Conservation (phyloP, 2,329 filamentous ascomycete species). For the Venturia pyrina region DNA sequence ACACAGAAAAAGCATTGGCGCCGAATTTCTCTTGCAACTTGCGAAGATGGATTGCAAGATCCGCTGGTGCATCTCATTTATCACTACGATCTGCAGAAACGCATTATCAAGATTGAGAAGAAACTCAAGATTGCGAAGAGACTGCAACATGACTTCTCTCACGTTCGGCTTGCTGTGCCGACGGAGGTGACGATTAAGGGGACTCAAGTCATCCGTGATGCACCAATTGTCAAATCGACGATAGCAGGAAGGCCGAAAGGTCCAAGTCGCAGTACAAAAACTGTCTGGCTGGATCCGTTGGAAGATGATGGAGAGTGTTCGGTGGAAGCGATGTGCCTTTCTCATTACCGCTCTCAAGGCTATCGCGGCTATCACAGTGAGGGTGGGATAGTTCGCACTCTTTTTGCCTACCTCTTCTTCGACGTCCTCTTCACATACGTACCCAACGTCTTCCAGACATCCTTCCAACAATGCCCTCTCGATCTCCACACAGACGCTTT, state of each 20-base stretch:
- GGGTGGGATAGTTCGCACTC: conserved; percentile 81
- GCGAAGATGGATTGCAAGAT: conserved; percentile 79
- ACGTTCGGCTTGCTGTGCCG: conserved; percentile 68
- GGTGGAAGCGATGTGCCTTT: conserved; percentile 91
- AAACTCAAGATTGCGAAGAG: conserved; percentile 72
- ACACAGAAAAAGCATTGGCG: conserved; percentile 76
- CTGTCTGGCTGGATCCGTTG: conserved; percentile 75
- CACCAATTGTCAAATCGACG: conserved; percentile 25
- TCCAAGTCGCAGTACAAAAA: conserved; percentile 32
- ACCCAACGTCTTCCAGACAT: conserved; percentile 94
- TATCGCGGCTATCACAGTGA: conserved; percentile 96
- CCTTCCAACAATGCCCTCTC: conserved; percentile 86
- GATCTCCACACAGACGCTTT: conserved; percentile 92
- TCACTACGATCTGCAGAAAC: conserved; percentile 90
- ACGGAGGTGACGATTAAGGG: conserved; percentile 67
- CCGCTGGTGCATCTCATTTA: conserved; percentile 82
- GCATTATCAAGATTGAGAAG: conserved; percentile 83
- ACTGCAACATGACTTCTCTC: conserved; percentile 84
- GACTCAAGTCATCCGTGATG: conserved; percentile 57
- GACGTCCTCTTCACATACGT: conserved; percentile 89
- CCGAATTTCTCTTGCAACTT: conserved; percentile 64
- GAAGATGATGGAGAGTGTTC: conserved; percentile 64
- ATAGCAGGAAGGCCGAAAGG: conserved; percentile 16
- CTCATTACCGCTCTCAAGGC: conserved; percentile 68
- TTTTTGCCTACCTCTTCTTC: conserved; percentile 77